Evolutionary conservation across 2,329 filamentous ascomycete genomes (phyloP).

Genomic region (Tolypocladium cylindrosporum): DNA sequence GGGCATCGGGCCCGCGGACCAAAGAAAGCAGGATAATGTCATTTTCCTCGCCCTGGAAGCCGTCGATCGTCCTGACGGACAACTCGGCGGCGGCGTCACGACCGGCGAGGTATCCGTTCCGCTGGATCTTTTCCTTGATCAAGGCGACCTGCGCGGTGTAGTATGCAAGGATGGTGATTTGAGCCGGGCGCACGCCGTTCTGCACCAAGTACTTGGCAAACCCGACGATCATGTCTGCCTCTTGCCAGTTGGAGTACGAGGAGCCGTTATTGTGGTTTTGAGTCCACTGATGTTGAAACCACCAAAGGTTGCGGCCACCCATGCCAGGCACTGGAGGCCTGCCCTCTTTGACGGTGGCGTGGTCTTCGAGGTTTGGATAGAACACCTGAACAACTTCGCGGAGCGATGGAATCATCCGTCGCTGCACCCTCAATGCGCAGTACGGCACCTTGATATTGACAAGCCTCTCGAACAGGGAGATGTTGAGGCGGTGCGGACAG

Average conservation of each 20-base stretch:
- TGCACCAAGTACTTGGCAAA: conserved; percentile 64
- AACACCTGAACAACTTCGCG: conserved; percentile 35
- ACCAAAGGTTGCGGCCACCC: conserved; percentile 25
- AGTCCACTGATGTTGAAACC: conserved; percentile 43
- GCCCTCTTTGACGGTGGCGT: conserved; percentile 25
- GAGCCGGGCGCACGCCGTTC: conserved; percentile 47
- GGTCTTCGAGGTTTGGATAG: conserved; percentile 34
- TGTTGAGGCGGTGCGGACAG: conserved; percentile 54
- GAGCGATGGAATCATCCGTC: conserved; percentile 42
- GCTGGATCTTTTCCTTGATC: conserved; percentile 40
- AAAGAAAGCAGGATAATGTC: conserved; percentile 72
- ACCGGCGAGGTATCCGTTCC: conserved; percentile 13
- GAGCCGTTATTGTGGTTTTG: conserved; percentile 54
- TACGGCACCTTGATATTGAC: conserved; percentile 56
- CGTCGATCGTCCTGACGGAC: conserved; percentile 74
- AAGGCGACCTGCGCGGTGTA: conserved; percentile 74
- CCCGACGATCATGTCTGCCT: conserved; percentile 66
- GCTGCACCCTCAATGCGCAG: conserved; percentile 56
- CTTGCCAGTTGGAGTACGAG: conserved; percentile 52
- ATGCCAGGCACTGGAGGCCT: conserved; percentile 36
- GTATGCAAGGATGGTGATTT: conserved; percentile 77
- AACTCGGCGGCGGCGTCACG: conserved; percentile 20
- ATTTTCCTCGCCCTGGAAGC: conserved; percentile 87
- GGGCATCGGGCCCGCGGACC: conserved; percentile 54
- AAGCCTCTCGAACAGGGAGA: conserved; percentile 73